These are phyloP conservation scores for Plasmodium reichenowi DNA, from an alignment of 169 alveolate genomes.

Conservation along the genomic window DNA sequence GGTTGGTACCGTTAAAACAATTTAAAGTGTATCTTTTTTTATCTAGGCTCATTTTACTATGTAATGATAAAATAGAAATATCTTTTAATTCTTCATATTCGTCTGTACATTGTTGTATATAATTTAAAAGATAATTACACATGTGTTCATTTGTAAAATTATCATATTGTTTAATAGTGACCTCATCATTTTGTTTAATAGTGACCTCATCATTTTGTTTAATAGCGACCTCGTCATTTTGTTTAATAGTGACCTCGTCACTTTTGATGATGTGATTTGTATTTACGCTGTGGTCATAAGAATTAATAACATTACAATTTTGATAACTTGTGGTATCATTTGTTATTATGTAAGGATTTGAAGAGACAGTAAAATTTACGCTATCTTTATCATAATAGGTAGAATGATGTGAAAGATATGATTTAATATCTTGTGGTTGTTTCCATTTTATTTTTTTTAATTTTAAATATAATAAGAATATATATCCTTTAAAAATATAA, in stretches of 20 bases:
- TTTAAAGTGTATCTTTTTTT: constrained; percentile 63
- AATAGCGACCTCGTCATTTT: too few species aligned
- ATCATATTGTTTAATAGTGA: background rate
- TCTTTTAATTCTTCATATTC: constrained; percentile 52
- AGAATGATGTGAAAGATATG: background rate
- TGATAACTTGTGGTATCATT: background rate
- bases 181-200: background rate
- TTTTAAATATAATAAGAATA: constrained; percentile 50
- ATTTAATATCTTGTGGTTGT: background rate
- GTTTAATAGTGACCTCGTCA: background rate
- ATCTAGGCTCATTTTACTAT: constrained; percentile 58
- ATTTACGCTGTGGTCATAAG: too few species aligned
- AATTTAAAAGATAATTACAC: too few species aligned
- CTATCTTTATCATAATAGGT: constrained; percentile 39
- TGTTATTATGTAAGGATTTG: constrained; percentile 19
- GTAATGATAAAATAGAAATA: constrained; percentile 36
- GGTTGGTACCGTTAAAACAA: constrained; percentile 11
- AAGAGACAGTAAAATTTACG: constrained; percentile 46
- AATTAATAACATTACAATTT: too few species aligned
- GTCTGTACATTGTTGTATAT: background rate
- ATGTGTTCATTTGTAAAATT: constrained; percentile 1
- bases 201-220: too few species aligned
- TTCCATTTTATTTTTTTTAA: background rate
- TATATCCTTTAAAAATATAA: constrained; percentile 66
- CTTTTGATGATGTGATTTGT: too few species aligned